Conservation (phyloP, 179 eudicot genomes). For the Carnegiea gigantea region DNA sequence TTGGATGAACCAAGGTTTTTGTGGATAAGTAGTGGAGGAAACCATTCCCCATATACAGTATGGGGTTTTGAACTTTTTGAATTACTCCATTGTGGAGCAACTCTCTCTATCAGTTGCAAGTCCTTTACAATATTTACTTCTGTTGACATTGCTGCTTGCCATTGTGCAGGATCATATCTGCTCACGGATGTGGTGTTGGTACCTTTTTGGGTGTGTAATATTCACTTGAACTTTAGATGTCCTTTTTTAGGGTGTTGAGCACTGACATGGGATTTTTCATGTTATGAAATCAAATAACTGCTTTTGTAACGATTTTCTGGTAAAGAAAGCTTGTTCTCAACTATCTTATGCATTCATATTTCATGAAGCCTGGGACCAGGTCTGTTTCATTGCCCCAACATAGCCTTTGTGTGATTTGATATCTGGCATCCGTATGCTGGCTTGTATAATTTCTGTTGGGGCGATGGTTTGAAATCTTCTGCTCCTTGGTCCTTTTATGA, state of each 20-base stretch:
- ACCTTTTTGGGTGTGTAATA: conserved; percentile 15
- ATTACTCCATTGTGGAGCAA: too few species aligned
- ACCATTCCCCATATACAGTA: too few species aligned
- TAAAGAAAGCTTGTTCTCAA: conserved; percentile 1
- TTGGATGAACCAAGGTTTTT: too few species aligned
- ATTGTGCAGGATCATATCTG: conserved; percentile 10
- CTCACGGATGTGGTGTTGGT: not conserved
- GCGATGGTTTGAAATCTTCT: not conserved
- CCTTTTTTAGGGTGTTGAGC: not conserved
- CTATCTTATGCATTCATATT: not conserved
- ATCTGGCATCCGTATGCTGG: not conserved
- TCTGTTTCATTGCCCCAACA: not conserved
- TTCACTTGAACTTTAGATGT: conserved; percentile 3
- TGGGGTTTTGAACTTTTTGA: too few species aligned
- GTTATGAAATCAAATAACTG: conserved; percentile 11
- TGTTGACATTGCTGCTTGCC: not conserved
- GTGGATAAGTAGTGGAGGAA: too few species aligned
- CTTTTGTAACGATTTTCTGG: conserved; percentile 12
- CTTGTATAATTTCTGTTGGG: not conserved
- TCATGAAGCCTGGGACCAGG: not conserved
- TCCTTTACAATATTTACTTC: too few species aligned
- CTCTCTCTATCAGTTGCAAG: too few species aligned
- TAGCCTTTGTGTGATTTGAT: not conserved
- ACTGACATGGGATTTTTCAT: not conserved
- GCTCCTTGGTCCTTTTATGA: not conserved